These are phyloP conservation scores for Flaveria trinervia DNA, from an alignment of 129 eudicot species.

Conservation along the genomic window DNA sequence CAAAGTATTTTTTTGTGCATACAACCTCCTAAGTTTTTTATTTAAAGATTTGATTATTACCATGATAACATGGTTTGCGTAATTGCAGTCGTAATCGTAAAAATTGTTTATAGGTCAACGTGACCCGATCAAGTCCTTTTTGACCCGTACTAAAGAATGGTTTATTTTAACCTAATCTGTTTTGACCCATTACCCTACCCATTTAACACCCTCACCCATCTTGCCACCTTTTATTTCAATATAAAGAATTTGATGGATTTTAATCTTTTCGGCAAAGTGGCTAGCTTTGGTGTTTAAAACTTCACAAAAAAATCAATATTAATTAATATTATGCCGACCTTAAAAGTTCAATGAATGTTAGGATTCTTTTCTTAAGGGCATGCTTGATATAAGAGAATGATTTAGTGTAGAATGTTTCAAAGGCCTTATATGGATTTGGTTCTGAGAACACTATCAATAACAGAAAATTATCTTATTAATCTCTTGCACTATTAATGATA, in stretches of 20 bases:
- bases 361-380: too few relatives aligned
- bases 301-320: neutral
- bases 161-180: neutral
- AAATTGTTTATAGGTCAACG: too few relatives aligned
- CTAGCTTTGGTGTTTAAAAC: neutral
- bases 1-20: neutral
- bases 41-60: too few relatives aligned
- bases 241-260: neutral
- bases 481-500: neutral
- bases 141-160: neutral
- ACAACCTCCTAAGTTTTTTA: neutral
- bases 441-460: neutral
- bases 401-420: neutral
- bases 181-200: neutral
- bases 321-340: neutral
- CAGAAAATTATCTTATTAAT: neutral
- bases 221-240: neutral
- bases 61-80: too few relatives aligned
- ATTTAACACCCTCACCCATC: neutral
- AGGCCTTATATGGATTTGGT: neutral
- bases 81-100: too few relatives aligned
- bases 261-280: neutral
- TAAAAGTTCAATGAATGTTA: neutral
- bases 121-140: too few relatives aligned
- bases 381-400: too few relatives aligned